phyloP scores from a whole-genome alignment of 2,329 filamentous ascomycete genomes.

The Neofusicoccum parvum region DNA sequence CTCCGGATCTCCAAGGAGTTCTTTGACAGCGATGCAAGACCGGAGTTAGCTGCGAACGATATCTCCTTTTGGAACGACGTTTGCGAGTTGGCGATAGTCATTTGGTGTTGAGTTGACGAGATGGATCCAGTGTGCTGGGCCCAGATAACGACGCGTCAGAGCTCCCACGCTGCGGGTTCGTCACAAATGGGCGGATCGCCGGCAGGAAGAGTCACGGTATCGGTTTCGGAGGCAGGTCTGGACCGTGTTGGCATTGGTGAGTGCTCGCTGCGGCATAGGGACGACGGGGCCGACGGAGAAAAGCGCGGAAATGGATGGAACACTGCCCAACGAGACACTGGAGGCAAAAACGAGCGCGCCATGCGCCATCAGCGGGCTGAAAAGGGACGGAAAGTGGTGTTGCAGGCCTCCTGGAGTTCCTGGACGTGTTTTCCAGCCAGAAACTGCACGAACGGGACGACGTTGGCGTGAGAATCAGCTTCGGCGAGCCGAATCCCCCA shows the following conservation, averaged over 20 bases:
- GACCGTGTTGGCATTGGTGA: constrained; percentile 1
- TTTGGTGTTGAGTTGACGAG: constrained; percentile 12
- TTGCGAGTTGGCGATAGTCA: not conserved
- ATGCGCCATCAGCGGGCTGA: not conserved
- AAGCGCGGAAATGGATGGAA: constrained; percentile 12
- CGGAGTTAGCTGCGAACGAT: not conserved
- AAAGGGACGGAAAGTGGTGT: not conserved
- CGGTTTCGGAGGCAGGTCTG: not conserved
- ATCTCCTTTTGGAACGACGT: not conserved
- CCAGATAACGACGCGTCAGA: not conserved
- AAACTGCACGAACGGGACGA: not conserved
- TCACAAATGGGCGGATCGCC: not conserved
- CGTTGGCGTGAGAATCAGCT: not conserved
- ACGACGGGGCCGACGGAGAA: constrained; percentile 6
- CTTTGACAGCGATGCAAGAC: not conserved
- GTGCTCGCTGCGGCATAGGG: not conserved
- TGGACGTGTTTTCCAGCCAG: not conserved
- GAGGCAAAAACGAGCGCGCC: not conserved
- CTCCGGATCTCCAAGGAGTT: not conserved
- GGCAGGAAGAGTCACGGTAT: not conserved
- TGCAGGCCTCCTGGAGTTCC: not conserved
- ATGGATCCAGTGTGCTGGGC: not conserved
- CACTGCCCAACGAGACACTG: not conserved
- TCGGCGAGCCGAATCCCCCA: constrained; percentile 3
- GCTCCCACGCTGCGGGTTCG: not conserved